A percentile compares a stretch with the other conserved stretches of the same genome.
These are phyloP conservation scores for Nigrospora osmanthi DNA, from an alignment of 2,329 filamentous ascomycete species.

Conservation along the genomic window DNA sequence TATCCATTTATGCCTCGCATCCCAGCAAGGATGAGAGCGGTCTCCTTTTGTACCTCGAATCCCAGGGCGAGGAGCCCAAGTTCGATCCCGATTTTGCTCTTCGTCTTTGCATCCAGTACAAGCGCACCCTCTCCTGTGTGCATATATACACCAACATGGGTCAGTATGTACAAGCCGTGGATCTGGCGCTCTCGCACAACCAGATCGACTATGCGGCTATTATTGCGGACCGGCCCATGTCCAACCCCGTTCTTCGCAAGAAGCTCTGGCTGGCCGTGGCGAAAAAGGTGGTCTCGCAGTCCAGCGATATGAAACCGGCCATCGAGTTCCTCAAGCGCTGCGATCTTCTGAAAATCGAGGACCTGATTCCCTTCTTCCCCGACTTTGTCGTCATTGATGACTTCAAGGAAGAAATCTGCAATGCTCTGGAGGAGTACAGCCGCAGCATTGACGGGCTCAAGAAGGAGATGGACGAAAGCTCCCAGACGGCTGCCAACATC, in stretches of 20 bases:
- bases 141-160: conserved; percentile 97
- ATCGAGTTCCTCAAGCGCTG: conserved; percentile 91
- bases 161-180: conserved; percentile 87
- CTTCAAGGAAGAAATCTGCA: conserved; percentile 97
- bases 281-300: conserved; percentile 83
- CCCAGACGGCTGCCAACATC: conserved; percentile 83
- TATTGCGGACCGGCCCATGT: conserved; percentile 79
- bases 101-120: conserved; percentile 88
- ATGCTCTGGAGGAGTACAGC: conserved; percentile 86
- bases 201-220: conserved; percentile 84
- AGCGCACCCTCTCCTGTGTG: conserved; percentile 87
- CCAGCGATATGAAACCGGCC: conserved; percentile 81
- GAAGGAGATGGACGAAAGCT: conserved; percentile 92
- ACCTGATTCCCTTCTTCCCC: conserved; percentile 95
- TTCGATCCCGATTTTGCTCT: conserved; percentile 97
- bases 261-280: conserved; percentile 94
- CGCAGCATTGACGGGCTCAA: conserved; percentile 83
- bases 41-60: conserved; percentile 81
- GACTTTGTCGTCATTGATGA: conserved; percentile 98
- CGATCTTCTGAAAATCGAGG: conserved; percentile 88
- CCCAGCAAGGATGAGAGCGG: conserved; percentile 76
- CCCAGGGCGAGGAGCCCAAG: conserved; percentile 75
- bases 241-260: conserved; percentile 75
- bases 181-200: conserved; percentile 82
- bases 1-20: conserved; percentile 90